These are phyloP conservation scores for Serendipita sp. DNA, from an alignment of 768 basidiomycete genomes.

Conservation along the genomic window DNA sequence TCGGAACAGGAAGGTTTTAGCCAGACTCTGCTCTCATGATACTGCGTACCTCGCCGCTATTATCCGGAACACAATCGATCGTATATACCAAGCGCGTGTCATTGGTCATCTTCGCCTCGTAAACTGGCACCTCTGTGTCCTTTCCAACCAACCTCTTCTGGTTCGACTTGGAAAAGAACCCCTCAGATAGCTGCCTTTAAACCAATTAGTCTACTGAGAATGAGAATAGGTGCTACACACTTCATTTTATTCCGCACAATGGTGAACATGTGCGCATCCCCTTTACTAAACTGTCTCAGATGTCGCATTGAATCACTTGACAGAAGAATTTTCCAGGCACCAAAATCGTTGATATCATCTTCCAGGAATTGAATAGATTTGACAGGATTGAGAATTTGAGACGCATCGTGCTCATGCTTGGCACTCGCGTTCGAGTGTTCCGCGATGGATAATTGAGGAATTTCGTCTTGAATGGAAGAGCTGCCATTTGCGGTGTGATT, in stretches of 20 bases:
- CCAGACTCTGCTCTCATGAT: conserved; percentile 13
- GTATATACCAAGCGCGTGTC: conserved; percentile 41
- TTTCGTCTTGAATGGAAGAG: no score
- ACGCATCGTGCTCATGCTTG: conserved; percentile 23
- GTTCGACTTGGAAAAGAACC: conserved; percentile 53
- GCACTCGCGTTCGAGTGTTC: no score
- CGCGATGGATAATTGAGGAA: no score
- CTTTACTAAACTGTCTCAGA: conserved; percentile 32
- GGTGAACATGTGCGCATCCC: conserved; percentile 31
- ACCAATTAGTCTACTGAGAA: not conserved
- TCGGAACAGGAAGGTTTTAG: conserved; percentile 12
- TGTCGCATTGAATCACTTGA: conserved; percentile 34
- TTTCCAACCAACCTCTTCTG: conserved; percentile 40
- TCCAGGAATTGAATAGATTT: conserved; percentile 42
- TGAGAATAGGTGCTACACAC: conserved; percentile 25
- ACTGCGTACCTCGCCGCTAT: conserved; percentile 19
- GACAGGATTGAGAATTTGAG: conserved; percentile 45
- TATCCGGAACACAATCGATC: conserved; percentile 30
- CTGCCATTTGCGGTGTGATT: no score
- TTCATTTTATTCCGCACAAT: conserved; percentile 56
- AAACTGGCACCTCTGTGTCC: conserved; percentile 38
- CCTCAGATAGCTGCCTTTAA: conserved; percentile 48
- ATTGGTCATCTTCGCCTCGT: conserved; percentile 49
- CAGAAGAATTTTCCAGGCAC: conserved; percentile 49
- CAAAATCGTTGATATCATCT: conserved; percentile 29